Conservation (phyloP, 2,329 filamentous ascomycete genomes). For the Leptographium wingfieldii region DNA sequence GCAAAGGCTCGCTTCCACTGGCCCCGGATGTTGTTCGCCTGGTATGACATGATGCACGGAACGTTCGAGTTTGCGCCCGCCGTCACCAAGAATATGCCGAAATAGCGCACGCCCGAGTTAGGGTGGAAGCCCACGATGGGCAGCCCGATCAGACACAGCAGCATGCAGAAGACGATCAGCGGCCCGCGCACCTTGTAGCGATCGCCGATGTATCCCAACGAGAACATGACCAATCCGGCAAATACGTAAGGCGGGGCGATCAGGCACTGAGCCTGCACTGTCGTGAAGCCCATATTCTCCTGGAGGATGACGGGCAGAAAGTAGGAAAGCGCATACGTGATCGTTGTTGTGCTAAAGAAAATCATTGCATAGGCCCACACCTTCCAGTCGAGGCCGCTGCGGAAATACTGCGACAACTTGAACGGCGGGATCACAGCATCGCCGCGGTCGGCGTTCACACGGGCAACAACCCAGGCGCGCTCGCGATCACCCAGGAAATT, state of each 20-base stretch:
- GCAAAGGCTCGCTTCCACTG: constrained; percentile 82
- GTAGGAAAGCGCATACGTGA: constrained; percentile 64
- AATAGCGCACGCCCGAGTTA: constrained; percentile 47
- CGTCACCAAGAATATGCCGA: constrained; percentile 64
- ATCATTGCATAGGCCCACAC: constrained; percentile 51
- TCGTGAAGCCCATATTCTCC: constrained; percentile 48
- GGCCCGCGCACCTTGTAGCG: constrained; percentile 53
- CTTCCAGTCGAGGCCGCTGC: constrained; percentile 37
- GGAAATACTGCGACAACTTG: constrained; percentile 31
- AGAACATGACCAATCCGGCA: constrained; percentile 49
- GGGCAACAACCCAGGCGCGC: constrained; percentile 36
- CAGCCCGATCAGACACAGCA: constrained; percentile 48
- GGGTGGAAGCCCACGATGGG: constrained; percentile 58
- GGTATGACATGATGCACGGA: constrained; percentile 62
- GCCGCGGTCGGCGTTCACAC: constrained; percentile 44
- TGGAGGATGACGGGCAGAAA: constrained; percentile 66
- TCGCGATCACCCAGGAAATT: constrained; percentile 40
- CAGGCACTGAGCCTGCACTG: constrained; percentile 55
- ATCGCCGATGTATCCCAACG: constrained; percentile 51
- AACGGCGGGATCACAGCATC: constrained; percentile 44
- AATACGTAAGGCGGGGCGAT: constrained; percentile 57
- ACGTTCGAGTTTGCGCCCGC: constrained; percentile 69
- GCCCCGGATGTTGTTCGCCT: constrained; percentile 77
- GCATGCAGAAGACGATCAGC: constrained; percentile 47
- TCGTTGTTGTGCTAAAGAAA: constrained; percentile 55